A percentile compares a stretch with the other conserved stretches of the same genome.
Conservation (phyloP, 495 filamentous ascomycete species). For the Oidiodendron maius region DNA sequence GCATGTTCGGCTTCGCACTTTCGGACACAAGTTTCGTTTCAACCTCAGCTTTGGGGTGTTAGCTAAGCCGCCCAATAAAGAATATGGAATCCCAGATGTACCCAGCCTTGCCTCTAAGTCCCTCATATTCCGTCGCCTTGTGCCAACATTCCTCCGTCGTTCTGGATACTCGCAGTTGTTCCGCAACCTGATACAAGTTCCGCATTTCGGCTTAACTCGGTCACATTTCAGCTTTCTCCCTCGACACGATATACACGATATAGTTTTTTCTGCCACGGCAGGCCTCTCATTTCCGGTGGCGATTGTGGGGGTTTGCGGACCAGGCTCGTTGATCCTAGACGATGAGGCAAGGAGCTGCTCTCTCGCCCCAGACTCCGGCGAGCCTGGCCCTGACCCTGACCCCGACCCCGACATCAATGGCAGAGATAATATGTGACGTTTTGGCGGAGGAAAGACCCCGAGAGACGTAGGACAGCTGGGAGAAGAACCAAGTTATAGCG, state of each 20-base stretch:
- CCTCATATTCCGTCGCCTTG: slow-evolving; percentile 97
- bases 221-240: slow-evolving; percentile 86
- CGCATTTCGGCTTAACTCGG: slow-evolving; percentile 75
- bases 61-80: neutral
- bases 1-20: neutral
- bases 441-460: too few relatives aligned
- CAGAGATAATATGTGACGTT: too few relatives aligned
- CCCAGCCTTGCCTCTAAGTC: slow-evolving; percentile 88
- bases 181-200: slow-evolving; percentile 78
- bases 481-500: too few relatives aligned
- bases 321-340: neutral
- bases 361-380: neutral
- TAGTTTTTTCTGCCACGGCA: slow-evolving; percentile 54
- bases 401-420: too few relatives aligned
- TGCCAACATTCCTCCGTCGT: slow-evolving; percentile 89
- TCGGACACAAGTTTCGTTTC: slow-evolving; percentile 17
- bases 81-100: slow-evolving; percentile 34
- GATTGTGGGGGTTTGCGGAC: neutral
- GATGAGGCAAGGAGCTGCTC: neutral
- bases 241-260: slow-evolving; percentile 90
- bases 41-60: slow-evolving; percentile 15
- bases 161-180: slow-evolving; percentile 96
- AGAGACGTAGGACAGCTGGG: too few relatives aligned
- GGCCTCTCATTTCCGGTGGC: slow-evolving; percentile 5
- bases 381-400: too few relatives aligned